A percentile compares a stretch with the other conserved stretches of the same genome.
These are phyloP conservation scores for Trichaptum fuscoviolaceum DNA, from an alignment of 768 basidiomycete species.

Conservation along the genomic window DNA sequence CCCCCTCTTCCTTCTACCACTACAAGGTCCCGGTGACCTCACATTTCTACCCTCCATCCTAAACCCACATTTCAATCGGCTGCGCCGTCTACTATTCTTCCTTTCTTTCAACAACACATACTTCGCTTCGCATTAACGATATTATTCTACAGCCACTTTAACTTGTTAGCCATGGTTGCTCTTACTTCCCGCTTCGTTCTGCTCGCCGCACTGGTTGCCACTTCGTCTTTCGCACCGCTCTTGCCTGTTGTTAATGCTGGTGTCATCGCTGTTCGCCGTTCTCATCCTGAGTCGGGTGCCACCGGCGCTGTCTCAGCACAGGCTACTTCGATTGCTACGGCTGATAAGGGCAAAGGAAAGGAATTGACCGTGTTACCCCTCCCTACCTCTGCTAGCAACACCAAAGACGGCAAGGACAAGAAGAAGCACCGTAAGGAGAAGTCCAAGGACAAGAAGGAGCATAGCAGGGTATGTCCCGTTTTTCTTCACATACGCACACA, in stretches of 20 bases:
- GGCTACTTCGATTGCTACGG: background rate
- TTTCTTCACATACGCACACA: background rate
- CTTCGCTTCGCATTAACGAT: conserved; percentile 14
- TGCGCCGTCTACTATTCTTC: conserved; percentile 21
- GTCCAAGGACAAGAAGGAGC: conserved; percentile 3
- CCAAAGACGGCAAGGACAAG: background rate
- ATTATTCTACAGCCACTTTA: conserved; percentile 10
- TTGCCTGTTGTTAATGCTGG: conserved; percentile 34
- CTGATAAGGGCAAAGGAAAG: background rate
- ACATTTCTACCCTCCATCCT: conserved; percentile 17
- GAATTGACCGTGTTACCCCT: background rate
- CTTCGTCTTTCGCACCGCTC: conserved; percentile 36
- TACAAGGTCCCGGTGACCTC: conserved; percentile 53
- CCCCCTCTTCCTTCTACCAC: conserved; percentile 30
- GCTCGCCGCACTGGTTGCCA: conserved; percentile 40
- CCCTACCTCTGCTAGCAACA: background rate
- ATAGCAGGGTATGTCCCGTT: background rate
- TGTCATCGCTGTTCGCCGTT: conserved; percentile 26
- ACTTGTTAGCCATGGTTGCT: conserved; percentile 39
- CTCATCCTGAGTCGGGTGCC: background rate
- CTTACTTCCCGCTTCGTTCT: conserved; percentile 42
- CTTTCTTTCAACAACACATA: conserved; percentile 14
- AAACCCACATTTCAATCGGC: conserved; percentile 13
- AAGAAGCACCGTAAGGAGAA: background rate
- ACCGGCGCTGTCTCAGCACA: background rate